Percentiles rank a stretch among this genome's conserved stretches.
Conservation (phyloP, 2,329 filamentous ascomycete species). For the Lomentospora prolificans region DNA sequence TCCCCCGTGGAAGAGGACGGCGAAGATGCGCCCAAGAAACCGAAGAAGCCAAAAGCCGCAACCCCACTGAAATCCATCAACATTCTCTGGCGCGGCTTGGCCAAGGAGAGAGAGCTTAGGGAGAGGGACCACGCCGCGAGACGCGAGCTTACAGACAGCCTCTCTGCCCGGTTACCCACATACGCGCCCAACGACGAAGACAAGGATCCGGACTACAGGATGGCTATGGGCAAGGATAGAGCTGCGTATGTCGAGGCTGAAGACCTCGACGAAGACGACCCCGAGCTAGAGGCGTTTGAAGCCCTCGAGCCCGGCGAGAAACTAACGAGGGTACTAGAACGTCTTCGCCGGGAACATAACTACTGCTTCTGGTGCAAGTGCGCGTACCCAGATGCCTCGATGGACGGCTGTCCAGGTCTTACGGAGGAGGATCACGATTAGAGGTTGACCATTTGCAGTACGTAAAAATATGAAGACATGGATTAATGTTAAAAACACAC, state of each 20-base stretch:
- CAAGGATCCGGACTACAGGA: slow-evolving; percentile 62
- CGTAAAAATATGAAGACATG: not conserved
- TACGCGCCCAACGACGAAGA: slow-evolving; percentile 56
- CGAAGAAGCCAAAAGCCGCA: slow-evolving; percentile 20
- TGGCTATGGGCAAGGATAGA: slow-evolving; percentile 52
- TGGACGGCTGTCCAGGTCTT: slow-evolving; percentile 84
- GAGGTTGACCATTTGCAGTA: too few relatives aligned
- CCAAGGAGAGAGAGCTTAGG: slow-evolving; percentile 58
- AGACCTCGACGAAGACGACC: slow-evolving; percentile 67
- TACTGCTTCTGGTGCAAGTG: slow-evolving; percentile 99
- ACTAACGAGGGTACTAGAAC: slow-evolving; percentile 54
- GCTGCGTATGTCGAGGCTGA: slow-evolving; percentile 51
- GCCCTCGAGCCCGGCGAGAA: slow-evolving; percentile 56
- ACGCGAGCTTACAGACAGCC: slow-evolving; percentile 59
- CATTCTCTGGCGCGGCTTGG: slow-evolving; percentile 68
- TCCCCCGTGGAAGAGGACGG: slow-evolving; percentile 13
- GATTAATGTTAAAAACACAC: not conserved
- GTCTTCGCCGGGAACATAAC: slow-evolving; percentile 58
- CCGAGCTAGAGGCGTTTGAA: slow-evolving; percentile 73
- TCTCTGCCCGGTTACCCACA: slow-evolving; percentile 47
- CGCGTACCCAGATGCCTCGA: slow-evolving; percentile 58
- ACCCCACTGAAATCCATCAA: slow-evolving; percentile 55
- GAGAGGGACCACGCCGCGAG: slow-evolving; percentile 34
- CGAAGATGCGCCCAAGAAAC: slow-evolving; percentile 12
- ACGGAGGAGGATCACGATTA: slow-evolving; percentile 69